A percentile compares a stretch with the other conserved stretches of the same genome.
phyloP scores from a whole-genome alignment of 2,329 filamentous ascomycete species.

The Curvularia eragrostidis region DNA sequence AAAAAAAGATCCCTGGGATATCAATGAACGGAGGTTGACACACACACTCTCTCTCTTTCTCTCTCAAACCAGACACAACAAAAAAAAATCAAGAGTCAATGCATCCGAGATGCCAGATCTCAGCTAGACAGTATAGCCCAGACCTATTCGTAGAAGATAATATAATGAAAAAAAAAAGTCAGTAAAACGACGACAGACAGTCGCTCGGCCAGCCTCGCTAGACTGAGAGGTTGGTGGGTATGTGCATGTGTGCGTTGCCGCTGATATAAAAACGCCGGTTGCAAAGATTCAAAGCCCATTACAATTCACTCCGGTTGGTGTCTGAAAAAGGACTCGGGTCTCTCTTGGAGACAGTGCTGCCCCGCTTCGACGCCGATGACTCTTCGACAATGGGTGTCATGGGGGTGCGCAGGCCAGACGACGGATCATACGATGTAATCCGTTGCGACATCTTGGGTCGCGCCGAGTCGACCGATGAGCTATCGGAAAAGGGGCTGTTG shows the following conservation, averaged over 20 bases:
- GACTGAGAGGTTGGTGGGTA: neutral
- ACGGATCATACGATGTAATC: constrained; percentile 40
- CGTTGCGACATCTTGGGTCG: constrained; percentile 37
- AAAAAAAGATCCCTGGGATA: constrained; percentile 5
- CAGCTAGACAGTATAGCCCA: neutral
- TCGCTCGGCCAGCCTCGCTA: constrained; percentile 5
- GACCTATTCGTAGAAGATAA: constrained; percentile 12
- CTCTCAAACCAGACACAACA: neutral
- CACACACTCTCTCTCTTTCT: too few relatives aligned
- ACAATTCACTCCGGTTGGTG: constrained; percentile 40
- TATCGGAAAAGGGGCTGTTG: constrained; percentile 47
- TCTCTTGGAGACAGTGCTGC: constrained; percentile 38
- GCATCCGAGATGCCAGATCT: constrained; percentile 20
- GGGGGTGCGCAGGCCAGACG: constrained; percentile 37
- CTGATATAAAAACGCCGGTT: neutral
- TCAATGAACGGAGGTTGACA: constrained; percentile 4
- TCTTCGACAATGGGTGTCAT: constrained; percentile 58
- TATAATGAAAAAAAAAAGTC: neutral
- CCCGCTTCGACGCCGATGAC: constrained; percentile 49
- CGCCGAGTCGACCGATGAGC: constrained; percentile 31
- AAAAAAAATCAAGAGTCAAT: constrained; percentile 4
- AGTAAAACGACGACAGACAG: neutral
- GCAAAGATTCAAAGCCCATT: constrained; percentile 3
- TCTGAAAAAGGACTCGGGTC: constrained; percentile 47
- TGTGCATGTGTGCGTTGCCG: neutral